Conservation (phyloP, 345 rosid genomes). For the Acer campestre region DNA sequence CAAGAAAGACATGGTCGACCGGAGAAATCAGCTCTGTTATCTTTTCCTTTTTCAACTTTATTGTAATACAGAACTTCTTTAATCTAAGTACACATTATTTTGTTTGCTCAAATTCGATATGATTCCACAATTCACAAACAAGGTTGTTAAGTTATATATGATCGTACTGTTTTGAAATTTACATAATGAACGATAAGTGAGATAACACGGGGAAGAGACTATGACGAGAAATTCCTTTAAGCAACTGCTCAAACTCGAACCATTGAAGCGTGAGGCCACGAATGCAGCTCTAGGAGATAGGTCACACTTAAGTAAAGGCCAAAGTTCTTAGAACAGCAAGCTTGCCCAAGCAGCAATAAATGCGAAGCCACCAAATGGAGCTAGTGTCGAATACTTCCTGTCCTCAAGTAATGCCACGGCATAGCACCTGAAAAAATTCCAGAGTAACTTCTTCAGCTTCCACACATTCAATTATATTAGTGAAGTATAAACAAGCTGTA, state of each 20-base stretch:
- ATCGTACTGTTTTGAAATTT: background rate
- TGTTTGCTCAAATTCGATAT: background rate
- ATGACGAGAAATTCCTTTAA: background rate
- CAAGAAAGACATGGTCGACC: background rate
- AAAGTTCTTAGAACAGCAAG: slow-evolving; percentile 58
- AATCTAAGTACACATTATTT: background rate
- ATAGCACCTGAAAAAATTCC: slow-evolving; percentile 64
- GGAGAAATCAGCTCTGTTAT: slow-evolving; percentile 1
- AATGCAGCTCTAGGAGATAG: background rate
- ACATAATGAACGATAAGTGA: slow-evolving; percentile 3
- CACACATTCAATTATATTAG: background rate
- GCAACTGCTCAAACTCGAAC: background rate
- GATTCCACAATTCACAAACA: background rate
- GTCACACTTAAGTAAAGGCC: background rate
- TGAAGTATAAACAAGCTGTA: background rate
- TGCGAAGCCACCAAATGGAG: slow-evolving; percentile 92
- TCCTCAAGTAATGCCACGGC: slow-evolving; percentile 82
- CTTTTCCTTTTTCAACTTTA: background rate
- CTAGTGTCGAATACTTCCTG: slow-evolving; percentile 69
- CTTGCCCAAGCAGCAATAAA: slow-evolving; percentile 86
- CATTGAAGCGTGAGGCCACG: background rate
- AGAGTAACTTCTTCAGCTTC: background rate
- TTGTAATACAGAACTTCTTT: background rate
- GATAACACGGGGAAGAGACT: background rate
- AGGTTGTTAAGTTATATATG: background rate